These are phyloP conservation scores for Neurospora sp. DNA, from an alignment of 495 filamentous ascomycete genomes.

Conservation along the genomic window DNA sequence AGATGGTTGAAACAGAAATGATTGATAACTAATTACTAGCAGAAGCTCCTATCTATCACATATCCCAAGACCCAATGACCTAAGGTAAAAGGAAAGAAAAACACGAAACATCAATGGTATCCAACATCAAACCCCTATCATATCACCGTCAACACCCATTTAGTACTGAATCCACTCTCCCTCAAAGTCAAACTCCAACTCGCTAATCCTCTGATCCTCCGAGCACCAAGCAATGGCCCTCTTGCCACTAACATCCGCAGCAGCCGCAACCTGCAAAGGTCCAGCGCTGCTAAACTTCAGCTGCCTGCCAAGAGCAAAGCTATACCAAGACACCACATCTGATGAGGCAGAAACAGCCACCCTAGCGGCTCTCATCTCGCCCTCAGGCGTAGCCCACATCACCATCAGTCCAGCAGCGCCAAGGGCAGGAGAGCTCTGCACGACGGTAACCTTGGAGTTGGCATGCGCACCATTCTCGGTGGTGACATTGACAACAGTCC, in stretches of 20 bases:
- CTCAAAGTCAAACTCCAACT: not conserved
- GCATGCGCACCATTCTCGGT: not conserved
- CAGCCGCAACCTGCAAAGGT: not conserved
- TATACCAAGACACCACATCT: not conserved
- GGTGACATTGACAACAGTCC: not conserved
- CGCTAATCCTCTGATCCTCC: not conserved
- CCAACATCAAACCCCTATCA: not conserved
- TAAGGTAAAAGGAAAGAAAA: not conserved
- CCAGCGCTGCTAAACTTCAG: not conserved
- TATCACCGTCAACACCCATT: not conserved
- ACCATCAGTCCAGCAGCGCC: not conserved
- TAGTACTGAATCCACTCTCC: not conserved
- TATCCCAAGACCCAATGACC: too few relatives aligned
- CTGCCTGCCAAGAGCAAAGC: not conserved
- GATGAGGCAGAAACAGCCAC: not conserved
- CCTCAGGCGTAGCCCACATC: not conserved
- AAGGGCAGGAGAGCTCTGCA: not conserved
- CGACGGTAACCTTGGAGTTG: not conserved
- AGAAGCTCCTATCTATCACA: too few relatives aligned
- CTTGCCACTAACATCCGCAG: not conserved
- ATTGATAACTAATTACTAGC: too few relatives aligned
- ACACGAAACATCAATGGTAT: not conserved
- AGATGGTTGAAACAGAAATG: not conserved
- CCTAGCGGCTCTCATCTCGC: not conserved
- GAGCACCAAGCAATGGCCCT: not conserved